Conservation (phyloP, 1,284 basidiomycete genomes). For the Sporisorium graminicola region DNA sequence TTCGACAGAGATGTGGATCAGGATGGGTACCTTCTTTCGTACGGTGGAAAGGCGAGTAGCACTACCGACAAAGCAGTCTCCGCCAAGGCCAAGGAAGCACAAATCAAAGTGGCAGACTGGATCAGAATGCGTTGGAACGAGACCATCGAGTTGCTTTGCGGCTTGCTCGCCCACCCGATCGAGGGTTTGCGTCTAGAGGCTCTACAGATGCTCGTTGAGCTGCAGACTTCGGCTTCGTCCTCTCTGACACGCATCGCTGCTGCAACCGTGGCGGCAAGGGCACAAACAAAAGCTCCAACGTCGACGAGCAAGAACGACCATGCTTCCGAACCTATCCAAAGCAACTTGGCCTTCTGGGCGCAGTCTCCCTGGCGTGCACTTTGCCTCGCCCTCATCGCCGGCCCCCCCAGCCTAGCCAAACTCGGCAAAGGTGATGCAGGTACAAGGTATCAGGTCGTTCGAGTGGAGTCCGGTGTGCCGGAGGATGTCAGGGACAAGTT, state of each 20-base stretch:
- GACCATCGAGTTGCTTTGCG: constrained; percentile 52
- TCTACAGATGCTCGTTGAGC: constrained; percentile 42
- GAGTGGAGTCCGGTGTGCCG: constrained; percentile 31
- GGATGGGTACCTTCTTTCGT: constrained; percentile 41
- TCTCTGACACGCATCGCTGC: constrained; percentile 29
- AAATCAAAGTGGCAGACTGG: constrained; percentile 55
- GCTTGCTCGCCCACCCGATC: constrained; percentile 40
- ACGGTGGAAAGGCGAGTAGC: constrained; percentile 24
- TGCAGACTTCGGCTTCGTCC: constrained; percentile 44
- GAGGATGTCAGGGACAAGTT: constrained; percentile 60
- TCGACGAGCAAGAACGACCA: constrained; percentile 18
- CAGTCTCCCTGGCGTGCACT: constrained; percentile 51
- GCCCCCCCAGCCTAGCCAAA: constrained; percentile 38
- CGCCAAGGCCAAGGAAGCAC: constrained; percentile 33
- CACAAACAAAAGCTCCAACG: constrained; percentile 1
- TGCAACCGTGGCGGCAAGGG: constrained; percentile 14
- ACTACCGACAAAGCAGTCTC: constrained; percentile 5
- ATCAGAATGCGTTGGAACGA: constrained; percentile 63
- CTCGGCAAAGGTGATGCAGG: constrained; percentile 40
- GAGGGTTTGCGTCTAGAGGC: constrained; percentile 40
- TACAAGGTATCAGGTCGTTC: constrained; percentile 24
- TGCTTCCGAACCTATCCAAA: constrained; percentile 3
- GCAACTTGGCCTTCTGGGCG: constrained; percentile 37
- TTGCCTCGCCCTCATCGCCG: constrained; percentile 48
- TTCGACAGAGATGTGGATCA: constrained; percentile 45